phyloP scores from a whole-genome alignment of 2,329 filamentous ascomycete species.

The Alternaria sp. region DNA sequence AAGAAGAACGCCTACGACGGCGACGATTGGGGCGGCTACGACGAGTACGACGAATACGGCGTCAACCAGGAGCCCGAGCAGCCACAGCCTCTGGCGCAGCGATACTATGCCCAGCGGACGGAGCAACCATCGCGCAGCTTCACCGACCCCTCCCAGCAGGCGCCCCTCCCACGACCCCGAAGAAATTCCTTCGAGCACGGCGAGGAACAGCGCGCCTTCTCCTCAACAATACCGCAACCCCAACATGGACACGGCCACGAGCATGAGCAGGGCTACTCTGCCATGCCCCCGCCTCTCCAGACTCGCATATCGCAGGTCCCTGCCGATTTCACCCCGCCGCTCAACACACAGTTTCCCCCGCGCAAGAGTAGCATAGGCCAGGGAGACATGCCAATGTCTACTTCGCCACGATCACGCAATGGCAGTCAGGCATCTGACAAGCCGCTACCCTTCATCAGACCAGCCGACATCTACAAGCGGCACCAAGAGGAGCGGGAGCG shows the following conservation, averaged over 20 bases:
- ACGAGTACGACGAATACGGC: constrained; percentile 64
- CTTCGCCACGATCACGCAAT: constrained; percentile 35
- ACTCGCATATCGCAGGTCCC: constrained; percentile 52
- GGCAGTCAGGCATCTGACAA: constrained; percentile 53
- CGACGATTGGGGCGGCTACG: constrained; percentile 84
- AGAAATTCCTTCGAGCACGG: constrained; percentile 62
- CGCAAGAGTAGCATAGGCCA: constrained; percentile 68
- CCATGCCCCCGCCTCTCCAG: constrained; percentile 58
- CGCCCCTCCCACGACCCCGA: constrained; percentile 36
- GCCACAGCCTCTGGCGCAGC: constrained; percentile 48
- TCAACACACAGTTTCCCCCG: constrained; percentile 59
- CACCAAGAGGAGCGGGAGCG: constrained; percentile 69
- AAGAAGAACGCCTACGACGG: constrained; percentile 87
- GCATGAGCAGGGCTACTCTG: constrained; percentile 50
- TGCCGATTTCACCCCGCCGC: constrained; percentile 34
- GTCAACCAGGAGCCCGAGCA: constrained; percentile 55
- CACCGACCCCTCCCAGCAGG: constrained; percentile 49
- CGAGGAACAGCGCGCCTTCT: constrained; percentile 61
- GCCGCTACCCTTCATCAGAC: constrained; percentile 69
- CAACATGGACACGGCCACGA: constrained; percentile 30
- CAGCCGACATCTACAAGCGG: constrained; percentile 78
- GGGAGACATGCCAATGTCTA: constrained; percentile 28
- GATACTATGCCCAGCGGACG: constrained; percentile 50
- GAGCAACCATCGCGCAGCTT: constrained; percentile 43
- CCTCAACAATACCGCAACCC: constrained; percentile 36